A percentile compares a stretch with the other conserved stretches of the same genome.
These are phyloP conservation scores for Penicillium nordicum DNA, from an alignment of 2,329 filamentous ascomycete species.

Conservation along the genomic window DNA sequence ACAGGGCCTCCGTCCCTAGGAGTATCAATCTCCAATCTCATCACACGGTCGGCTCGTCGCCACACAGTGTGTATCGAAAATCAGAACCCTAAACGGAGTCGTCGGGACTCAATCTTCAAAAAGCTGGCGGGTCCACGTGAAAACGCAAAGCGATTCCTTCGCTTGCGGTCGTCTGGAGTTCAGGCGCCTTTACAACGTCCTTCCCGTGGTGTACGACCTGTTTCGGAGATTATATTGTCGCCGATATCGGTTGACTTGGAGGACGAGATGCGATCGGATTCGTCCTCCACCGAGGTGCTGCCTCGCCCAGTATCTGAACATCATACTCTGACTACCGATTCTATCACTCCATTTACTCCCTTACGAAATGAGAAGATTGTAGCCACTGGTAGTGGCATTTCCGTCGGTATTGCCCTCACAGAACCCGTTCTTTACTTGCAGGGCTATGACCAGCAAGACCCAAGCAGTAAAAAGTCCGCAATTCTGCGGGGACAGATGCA, in stretches of 20 bases:
- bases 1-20: constrained; percentile 15
- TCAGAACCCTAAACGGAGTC: constrained; percentile 26
- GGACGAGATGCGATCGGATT: constrained; percentile 28
- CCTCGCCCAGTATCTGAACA: constrained; percentile 21
- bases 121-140: constrained; percentile 47
- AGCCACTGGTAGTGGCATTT: constrained; percentile 48
- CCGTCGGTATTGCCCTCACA: constrained; percentile 46
- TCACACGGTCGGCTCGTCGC: constrained; percentile 26
- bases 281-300: constrained; percentile 27
- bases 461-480: constrained; percentile 65
- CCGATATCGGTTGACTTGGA: constrained; percentile 27
- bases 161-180: constrained; percentile 36
- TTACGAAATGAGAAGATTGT: constrained; percentile 47
- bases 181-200: constrained; percentile 23
- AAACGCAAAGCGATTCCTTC: constrained; percentile 47
- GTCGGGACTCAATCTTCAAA: constrained; percentile 30
- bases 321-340: constrained; percentile 24
- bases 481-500: constrained; percentile 82
- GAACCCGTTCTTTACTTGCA: constrained; percentile 50
- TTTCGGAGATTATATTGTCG: constrained; percentile 36
- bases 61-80: constrained; percentile 18
- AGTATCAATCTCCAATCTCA: constrained; percentile 21
- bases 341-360: constrained; percentile 31
- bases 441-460: constrained; percentile 48
- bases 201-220: constrained; percentile 30